Conservation (phyloP, 2,329 filamentous ascomycete species). For the Xylariaceae sp. region DNA sequence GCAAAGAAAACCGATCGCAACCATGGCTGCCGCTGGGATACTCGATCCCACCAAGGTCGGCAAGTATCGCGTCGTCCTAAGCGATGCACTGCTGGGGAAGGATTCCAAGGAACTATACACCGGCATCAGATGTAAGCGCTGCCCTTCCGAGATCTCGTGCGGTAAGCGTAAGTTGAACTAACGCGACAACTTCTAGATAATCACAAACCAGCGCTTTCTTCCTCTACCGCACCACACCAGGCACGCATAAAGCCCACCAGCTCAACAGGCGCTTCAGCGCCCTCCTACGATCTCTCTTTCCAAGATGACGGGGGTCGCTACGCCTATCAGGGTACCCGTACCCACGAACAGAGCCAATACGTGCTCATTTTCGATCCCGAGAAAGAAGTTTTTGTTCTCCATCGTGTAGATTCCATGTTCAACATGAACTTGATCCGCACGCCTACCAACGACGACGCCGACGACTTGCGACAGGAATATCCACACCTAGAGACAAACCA, state of each 20-base stretch:
- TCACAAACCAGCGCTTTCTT: slow-evolving; percentile 51
- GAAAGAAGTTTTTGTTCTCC: slow-evolving; percentile 72
- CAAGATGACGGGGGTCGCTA: slow-evolving; percentile 52
- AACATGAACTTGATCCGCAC: slow-evolving; percentile 77
- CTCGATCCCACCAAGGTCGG: slow-evolving; percentile 55
- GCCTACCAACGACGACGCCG: slow-evolving; percentile 58
- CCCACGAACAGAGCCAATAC: slow-evolving; percentile 51
- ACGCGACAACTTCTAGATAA: slow-evolving; percentile 44
- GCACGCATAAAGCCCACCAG: slow-evolving; percentile 48
- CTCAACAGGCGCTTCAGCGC: slow-evolving; percentile 33
- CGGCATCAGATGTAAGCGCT: slow-evolving; percentile 51
- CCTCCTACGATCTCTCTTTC: slow-evolving; percentile 51
- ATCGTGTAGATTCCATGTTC: slow-evolving; percentile 74
- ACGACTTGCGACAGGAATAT: slow-evolving; percentile 60
- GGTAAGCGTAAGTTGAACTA: background rate
- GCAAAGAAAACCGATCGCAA: slow-evolving; percentile 1
- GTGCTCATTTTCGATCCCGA: slow-evolving; percentile 71
- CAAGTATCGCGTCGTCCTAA: slow-evolving; percentile 59
- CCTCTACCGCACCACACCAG: slow-evolving; percentile 42
- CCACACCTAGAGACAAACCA: slow-evolving; percentile 51
- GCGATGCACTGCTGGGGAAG: slow-evolving; percentile 54
- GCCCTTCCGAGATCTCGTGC: too few species aligned
- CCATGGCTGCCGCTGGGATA: slow-evolving; percentile 30
- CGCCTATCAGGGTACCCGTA: slow-evolving; percentile 54
- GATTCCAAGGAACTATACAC: slow-evolving; percentile 54